phyloP scores from a whole-genome alignment of 805 yeast species.

The Candida odintsovae region DNA sequence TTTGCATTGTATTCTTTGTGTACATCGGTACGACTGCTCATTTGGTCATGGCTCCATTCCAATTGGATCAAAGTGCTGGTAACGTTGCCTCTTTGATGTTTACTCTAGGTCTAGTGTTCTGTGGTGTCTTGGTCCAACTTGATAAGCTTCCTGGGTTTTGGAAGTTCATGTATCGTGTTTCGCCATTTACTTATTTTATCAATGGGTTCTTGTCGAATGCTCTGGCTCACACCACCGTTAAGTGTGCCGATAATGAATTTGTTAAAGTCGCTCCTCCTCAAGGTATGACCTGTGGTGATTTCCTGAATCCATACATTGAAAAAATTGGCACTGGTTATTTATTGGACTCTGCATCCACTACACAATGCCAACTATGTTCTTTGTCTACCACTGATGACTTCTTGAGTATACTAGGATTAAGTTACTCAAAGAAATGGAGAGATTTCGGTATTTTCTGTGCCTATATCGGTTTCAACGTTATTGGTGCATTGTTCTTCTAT shows the following conservation, averaged over 20 bases:
- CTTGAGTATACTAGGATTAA: conserved; percentile 37
- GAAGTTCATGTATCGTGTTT: conserved; percentile 69
- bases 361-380: conserved; percentile 54
- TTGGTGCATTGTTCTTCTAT: conserved; percentile 42
- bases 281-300: conserved; percentile 54
- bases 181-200: conserved; percentile 64
- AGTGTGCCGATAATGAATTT: conserved; percentile 43
- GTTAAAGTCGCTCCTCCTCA: conserved; percentile 44
- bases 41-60: conserved; percentile 50
- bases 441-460: conserved; percentile 51
- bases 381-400: conserved; percentile 52
- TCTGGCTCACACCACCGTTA: conserved; percentile 41
- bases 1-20: conserved; percentile 46
- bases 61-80: conserved; percentile 57
- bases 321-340: conserved; percentile 22
- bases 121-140: conserved; percentile 66
- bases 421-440: conserved; percentile 55
- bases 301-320: conserved; percentile 33
- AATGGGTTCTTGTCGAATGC: conserved; percentile 50
- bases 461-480: conserved; percentile 33
- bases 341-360: conserved; percentile 28
- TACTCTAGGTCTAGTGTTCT: conserved; percentile 59
- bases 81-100: conserved; percentile 49
- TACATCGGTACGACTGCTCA: conserved; percentile 54
- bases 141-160: conserved; percentile 61